Evolutionary conservation across 2,329 filamentous ascomycete species (phyloP).

Genomic region (Pezicula rhizophila): DNA sequence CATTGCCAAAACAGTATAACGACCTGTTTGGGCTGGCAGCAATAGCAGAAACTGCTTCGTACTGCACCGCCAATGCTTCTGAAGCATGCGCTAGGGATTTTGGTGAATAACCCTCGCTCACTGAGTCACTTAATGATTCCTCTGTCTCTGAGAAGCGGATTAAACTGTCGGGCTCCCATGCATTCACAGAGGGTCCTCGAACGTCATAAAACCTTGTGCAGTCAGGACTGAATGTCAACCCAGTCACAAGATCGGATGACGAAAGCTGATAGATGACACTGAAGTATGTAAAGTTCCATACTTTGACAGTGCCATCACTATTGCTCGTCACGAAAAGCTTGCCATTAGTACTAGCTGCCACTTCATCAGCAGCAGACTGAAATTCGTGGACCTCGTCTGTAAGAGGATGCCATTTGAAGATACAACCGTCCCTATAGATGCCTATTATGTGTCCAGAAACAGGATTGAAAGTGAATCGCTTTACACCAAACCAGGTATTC

Average conservation of each 20-base stretch:
- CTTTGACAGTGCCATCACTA: conserved; percentile 2
- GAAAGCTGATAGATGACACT: conserved; percentile 10
- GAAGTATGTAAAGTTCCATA: conserved; percentile 9
- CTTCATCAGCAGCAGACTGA: neutral
- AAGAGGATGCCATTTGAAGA: conserved; percentile 14
- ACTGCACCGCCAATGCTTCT: no score
- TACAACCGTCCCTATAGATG: conserved; percentile 6
- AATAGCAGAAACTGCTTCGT: no score
- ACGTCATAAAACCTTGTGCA: conserved; percentile 17
- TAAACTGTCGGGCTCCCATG: conserved; percentile 22
- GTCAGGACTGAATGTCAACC: conserved; percentile 18
- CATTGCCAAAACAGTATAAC: no score
- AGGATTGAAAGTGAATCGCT: no score
- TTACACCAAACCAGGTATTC: neutral
- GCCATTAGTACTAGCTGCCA: conserved; percentile 8
- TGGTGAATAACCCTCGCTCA: no score
- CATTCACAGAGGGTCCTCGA: conserved; percentile 13
- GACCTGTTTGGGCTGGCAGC: no score
- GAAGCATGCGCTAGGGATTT: no score
- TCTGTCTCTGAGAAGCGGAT: conserved; percentile 10
- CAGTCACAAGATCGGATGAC: neutral
- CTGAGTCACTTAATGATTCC: neutral
- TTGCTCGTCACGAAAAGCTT: conserved; percentile 7
- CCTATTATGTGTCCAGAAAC: conserved; percentile 6
- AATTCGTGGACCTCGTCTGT: conserved; percentile 3